Evolutionary conservation across 495 filamentous ascomycete genomes (phyloP).

Genomic region (Gamarada debralockiae): DNA sequence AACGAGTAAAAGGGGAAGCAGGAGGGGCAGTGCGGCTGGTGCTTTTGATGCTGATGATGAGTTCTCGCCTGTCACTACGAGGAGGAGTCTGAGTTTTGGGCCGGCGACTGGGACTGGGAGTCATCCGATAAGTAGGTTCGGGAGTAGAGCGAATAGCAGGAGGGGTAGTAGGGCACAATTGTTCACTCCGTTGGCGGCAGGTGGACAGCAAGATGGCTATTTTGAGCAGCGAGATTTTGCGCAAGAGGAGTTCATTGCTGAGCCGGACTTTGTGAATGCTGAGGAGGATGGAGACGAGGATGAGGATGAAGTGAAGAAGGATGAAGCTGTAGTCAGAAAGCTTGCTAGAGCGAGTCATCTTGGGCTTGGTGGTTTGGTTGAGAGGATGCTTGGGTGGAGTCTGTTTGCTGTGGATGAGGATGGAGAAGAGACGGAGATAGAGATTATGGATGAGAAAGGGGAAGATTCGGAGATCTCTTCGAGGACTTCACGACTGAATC

Average conservation of each 20-base stretch:
- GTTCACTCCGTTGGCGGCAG: constrained; percentile 14
- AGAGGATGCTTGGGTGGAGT: constrained; percentile 69
- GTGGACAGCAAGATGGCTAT: constrained; percentile 41
- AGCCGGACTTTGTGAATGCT: constrained; percentile 58
- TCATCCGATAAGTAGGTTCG: constrained; percentile 25
- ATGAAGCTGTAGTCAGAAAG: constrained; percentile 52
- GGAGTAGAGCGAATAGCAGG: constrained; percentile 42
- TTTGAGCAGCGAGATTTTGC: constrained; percentile 29
- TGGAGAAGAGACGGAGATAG: constrained; percentile 39
- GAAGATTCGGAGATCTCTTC: constrained; percentile 34
- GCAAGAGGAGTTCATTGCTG: constrained; percentile 35
- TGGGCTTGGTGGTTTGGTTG: constrained; percentile 73
- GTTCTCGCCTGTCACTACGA: constrained; percentile 30
- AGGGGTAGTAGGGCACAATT: constrained; percentile 37
- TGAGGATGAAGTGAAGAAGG: constrained; percentile 34
- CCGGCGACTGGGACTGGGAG: constrained; percentile 16
- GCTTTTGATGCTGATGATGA: constrained; percentile 31
- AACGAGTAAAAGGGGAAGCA: constrained; percentile 12
- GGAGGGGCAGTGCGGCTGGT: constrained; percentile 19
- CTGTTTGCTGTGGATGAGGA: constrained; percentile 72
- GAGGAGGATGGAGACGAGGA: constrained; percentile 39
- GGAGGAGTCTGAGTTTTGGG: constrained; percentile 22
- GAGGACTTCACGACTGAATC: constrained; percentile 24
- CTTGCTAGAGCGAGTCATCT: constrained; percentile 57
- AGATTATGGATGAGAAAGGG: constrained; percentile 32